Evolutionary conservation across 2,329 filamentous ascomycete genomes (phyloP), one percentile per base, ranked within the genome.

Genomic region (Fusarium siculi): DNA sequence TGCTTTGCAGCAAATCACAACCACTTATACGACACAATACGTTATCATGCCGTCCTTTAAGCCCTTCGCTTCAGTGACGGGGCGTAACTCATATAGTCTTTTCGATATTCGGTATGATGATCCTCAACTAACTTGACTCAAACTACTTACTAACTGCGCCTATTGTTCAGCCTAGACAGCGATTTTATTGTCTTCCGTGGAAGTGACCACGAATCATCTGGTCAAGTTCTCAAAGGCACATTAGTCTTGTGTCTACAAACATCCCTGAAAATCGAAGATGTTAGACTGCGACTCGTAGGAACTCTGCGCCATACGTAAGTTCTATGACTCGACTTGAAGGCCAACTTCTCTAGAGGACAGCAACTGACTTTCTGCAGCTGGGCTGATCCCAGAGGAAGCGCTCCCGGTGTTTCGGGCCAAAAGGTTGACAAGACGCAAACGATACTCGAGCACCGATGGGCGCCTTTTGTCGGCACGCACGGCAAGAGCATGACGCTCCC

Each of bases 161-260:
- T 46, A 34, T 5, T 25, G 21, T 43, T 23, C 77, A 95, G 93
- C 58, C 88, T 95, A 68, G 92, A 95, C 58, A 92, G 92, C 78
- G 91, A 94, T 77, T 93, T 95, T 64, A 89, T 96, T 66, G 91
- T 96, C 36, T 92, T 96, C 72, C 91, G 93, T 59, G 93, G 93
- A 68, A 88, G 85, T 74, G 91, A 93, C 63, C 87, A 93, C 79
- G 93, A 96, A 79, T 92, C 93, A 52, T 89, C 92, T 47, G 93
- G 92, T 69, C 93, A 94, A 77, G 83, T 93, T 60, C 83, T 96
- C 74, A 93, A 92, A 78, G 93, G 93, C 52, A 89, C 89, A 30
- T 83, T 96, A 37, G 91, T 95, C 40, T 85, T 96, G 40, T 95
- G 93, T 78, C 85, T 96, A 40, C 89, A 90, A 28, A 86, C 92